phyloP scores from a whole-genome alignment of 139 green algal species.

The Chlamydomonas sphaeroides region DNA sequence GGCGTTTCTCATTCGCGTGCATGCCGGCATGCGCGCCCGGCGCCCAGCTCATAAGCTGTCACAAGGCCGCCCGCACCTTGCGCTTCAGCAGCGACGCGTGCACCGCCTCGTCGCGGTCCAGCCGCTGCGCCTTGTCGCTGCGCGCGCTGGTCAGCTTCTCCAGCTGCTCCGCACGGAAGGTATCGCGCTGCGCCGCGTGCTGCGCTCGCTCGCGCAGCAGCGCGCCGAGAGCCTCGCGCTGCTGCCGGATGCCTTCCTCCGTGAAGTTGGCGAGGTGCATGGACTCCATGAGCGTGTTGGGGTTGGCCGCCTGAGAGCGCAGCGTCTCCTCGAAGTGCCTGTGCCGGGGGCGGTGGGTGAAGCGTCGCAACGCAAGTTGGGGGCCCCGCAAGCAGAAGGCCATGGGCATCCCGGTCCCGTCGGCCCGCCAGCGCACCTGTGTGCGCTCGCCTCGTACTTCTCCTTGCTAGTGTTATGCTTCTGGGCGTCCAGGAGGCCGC shows the following conservation, averaged over 20 bases:
- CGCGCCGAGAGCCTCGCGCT: slow-evolving; percentile 3
- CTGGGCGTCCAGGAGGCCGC: slow-evolving; percentile 65
- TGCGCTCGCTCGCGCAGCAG: slow-evolving; percentile 21
- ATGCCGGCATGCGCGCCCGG: too few species aligned
- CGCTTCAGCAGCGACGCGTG: slow-evolving; percentile 60
- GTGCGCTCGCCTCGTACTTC: slow-evolving; percentile 45
- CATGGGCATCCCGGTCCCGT: too few species aligned
- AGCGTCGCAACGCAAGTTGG: too few species aligned
- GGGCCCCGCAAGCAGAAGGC: too few species aligned
- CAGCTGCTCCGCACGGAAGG: slow-evolving; percentile 25
- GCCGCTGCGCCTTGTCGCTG: slow-evolving; percentile 45
- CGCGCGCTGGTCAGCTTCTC: slow-evolving; percentile 32
- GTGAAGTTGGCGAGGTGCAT: slow-evolving; percentile 69
- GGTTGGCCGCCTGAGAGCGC: slow-evolving; percentile 55
- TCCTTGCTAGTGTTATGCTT: slow-evolving; percentile 56
- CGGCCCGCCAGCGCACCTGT: too few species aligned
- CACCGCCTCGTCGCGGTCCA: slow-evolving; percentile 59
- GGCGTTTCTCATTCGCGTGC: too few species aligned
- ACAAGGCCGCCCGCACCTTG: slow-evolving; percentile 52
- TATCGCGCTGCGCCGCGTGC: not conserved
- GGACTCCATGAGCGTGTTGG: slow-evolving; percentile 66
- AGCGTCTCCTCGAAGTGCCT: slow-evolving; percentile 76
- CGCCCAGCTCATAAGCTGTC: too few species aligned
- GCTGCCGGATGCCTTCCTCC: slow-evolving; percentile 41
- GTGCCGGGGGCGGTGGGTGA: too few species aligned